Evolutionary conservation across 2,329 filamentous ascomycete genomes (phyloP), one percentile per base, ranked within the genome.

Genomic region (Gaeumannomyces sp.): DNA sequence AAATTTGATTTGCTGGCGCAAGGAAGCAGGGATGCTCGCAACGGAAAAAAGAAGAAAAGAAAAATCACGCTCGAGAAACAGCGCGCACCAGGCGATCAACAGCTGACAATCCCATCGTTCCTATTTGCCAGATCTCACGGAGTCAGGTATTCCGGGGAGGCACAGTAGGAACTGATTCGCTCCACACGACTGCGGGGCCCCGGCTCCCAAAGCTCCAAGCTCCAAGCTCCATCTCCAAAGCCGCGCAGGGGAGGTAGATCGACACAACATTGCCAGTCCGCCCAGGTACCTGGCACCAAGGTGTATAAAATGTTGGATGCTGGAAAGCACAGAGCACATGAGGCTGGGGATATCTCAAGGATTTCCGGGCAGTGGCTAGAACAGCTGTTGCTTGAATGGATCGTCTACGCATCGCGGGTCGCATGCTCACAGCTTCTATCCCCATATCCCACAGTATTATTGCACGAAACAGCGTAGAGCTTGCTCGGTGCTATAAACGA

Each of bases 71-170:
- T n/a, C n/a, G 2, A 11, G 14, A 53, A n/a, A 53, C 22, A 53
- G 45, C 22, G 10, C 19, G 7, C 19, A n/a, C 22, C 45, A 53
- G 22, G 8, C 45, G 45, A 50, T 6, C 4, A 22, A 22, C 19
- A 50, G 19, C 16, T 22, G 38, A 22, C 38, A 50, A 50, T 50
- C 19, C 16, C 38, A 22, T 22, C 38, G 3, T 22, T 25, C 8
- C 22, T 53, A 59, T 28, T 59, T 59, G 57, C 57, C 57, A 59
- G 57, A 59, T 59, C 57, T 59, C 57, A 59, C 27, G 57, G 57
- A 29, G 57, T 59, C 57, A 59, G 29, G 27, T 8, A 31, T 59
- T 59, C 57, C 57, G 29, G 25, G 57, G 57, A 29, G 27, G 57
- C 25, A 27, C n/a, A 58, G 27, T 28, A 28, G n/a, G 19, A 27